Conservation (phyloP, 2,329 filamentous ascomycete genomes). For the Stagonosporopsis cucurbitacearum region DNA sequence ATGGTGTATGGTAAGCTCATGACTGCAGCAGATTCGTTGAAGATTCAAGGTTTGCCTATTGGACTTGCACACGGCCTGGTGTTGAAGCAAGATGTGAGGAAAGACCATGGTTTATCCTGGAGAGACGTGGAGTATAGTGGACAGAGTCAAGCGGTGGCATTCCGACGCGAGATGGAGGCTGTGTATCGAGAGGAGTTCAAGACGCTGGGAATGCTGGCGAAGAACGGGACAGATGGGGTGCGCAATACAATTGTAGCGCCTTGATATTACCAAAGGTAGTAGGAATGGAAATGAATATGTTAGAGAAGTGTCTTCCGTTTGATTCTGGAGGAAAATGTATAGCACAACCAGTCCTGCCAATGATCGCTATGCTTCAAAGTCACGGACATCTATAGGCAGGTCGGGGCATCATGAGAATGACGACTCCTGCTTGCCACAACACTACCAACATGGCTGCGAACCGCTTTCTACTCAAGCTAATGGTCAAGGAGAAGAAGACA, state of each 20-base stretch:
- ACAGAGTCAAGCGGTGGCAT: conserved; percentile 48
- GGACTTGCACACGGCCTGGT: conserved; percentile 54
- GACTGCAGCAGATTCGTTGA: conserved; percentile 50
- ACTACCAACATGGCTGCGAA: conserved; percentile 48
- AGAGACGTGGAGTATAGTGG: conserved; percentile 54
- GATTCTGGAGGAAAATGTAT: not conserved
- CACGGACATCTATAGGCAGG: conserved; percentile 21
- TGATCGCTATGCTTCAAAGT: no score
- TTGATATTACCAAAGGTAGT: not conserved
- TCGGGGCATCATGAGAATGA: conserved; percentile 52
- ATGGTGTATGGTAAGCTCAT: conserved; percentile 56
- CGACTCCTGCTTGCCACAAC: conserved; percentile 50
- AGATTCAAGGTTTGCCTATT: conserved; percentile 53
- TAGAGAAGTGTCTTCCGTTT: not conserved
- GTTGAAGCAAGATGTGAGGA: conserved; percentile 51
- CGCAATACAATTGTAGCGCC: conserved; percentile 4
- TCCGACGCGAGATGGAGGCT: conserved; percentile 55
- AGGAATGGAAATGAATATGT: not conserved
- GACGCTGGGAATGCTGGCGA: not conserved
- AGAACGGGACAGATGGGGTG: not conserved
- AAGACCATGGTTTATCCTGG: conserved; percentile 54
- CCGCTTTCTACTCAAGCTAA: conserved; percentile 61
- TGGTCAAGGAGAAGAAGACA: not conserved
- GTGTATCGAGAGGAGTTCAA: conserved; percentile 34
- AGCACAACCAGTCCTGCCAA: no score